Base-by-base conservation (phyloP, 352 stramenopile species). In the Globisporangium recalcitrans region DNA sequence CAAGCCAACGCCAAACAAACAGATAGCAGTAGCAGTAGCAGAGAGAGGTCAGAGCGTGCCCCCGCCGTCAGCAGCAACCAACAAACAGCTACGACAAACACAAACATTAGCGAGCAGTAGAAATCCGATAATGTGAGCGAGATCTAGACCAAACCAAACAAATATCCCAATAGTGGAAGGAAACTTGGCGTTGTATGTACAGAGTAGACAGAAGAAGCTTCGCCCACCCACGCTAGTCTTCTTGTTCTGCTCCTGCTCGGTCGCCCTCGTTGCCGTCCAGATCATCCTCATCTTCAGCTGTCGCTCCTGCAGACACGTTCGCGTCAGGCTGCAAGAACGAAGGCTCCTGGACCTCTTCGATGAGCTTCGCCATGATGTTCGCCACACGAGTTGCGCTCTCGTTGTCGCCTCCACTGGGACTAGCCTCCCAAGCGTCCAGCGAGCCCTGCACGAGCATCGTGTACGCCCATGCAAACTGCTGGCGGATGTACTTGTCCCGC, bases 401-500 rank as follows among this genome's bases (percentile, higher is more conserved):
- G 38, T 46, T 53, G 4, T 4, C 31, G 24, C 46, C 26, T 2
- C 22, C 36, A 22, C 38, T 13, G 9, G 22, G n/a, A n/a, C n/a
- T 24, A 6, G 16, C 34, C 24, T 53, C 56, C 19, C 26, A 27
- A 7, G 60, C 38, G 3, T 54, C 31, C 3, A 60, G 34, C 38
- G 69, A 70, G 11, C 75, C 77, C 36, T 82, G 64, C 58, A 82
- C 75, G 16, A 92, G 68, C 61, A 89, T 52, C 47, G 82, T 73
- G 54, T 88, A 91, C 16, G 83, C 82, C 16, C 83, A 79, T 7
- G 82, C 80, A 49, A 91, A 88, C 60, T 94, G 80, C 68, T 94
- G 85, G 10, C 85, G 85, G 63, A 91, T 90, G 72, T 92, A 90
- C 62, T 91, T 92, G 70, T 94, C 82, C 22, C 82, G 80, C 10